Evolutionary conservation across 352 stramenopile species (phyloP).

Genomic region (Globisporangium orthogonon): DNA sequence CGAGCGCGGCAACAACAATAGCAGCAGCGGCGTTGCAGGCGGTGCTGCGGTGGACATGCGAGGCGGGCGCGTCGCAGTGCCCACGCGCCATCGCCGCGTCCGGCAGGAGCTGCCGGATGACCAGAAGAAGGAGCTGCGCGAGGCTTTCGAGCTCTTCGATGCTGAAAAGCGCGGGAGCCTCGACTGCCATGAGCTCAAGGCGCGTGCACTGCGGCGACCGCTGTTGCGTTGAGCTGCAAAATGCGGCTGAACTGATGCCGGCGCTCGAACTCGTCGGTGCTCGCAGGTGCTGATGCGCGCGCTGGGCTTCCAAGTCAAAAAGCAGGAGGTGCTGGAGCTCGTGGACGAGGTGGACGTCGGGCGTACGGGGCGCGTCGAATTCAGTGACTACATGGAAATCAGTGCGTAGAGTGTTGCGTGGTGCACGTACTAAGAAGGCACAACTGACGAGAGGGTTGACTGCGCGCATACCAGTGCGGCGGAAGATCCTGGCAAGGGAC

Average conservation of each 20-base stretch:
- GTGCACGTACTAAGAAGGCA: background rate
- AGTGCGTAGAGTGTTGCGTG: conserved; percentile 31
- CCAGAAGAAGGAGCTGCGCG: conserved; percentile 87
- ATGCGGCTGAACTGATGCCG: background rate
- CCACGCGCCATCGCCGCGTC: conserved; percentile 24
- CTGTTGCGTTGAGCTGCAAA: background rate
- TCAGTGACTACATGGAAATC: conserved; percentile 90
- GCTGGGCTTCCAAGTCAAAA: conserved; percentile 90
- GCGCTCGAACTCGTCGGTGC: background rate
- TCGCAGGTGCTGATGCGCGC: conserved; percentile 83
- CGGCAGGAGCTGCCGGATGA: conserved; percentile 75
- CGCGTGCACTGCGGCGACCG: conserved; percentile 1
- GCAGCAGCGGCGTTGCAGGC: background rate
- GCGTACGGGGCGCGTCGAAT: conserved; percentile 79
- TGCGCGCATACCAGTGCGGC: conserved; percentile 39
- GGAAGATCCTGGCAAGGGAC: conserved; percentile 80
- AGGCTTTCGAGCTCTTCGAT: conserved; percentile 94
- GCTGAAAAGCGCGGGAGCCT: conserved; percentile 86
- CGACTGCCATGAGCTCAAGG: conserved; percentile 94
- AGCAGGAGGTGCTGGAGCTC: conserved; percentile 83
- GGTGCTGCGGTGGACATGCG: background rate
- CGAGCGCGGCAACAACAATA: conserved; percentile 1
- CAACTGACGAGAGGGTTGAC: conserved; percentile 1
- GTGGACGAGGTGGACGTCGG: conserved; percentile 88
- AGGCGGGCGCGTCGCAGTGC: background rate